Conservation (phyloP, 2,329 filamentous ascomycete genomes). For the Magnaporthales sp. region DNA sequence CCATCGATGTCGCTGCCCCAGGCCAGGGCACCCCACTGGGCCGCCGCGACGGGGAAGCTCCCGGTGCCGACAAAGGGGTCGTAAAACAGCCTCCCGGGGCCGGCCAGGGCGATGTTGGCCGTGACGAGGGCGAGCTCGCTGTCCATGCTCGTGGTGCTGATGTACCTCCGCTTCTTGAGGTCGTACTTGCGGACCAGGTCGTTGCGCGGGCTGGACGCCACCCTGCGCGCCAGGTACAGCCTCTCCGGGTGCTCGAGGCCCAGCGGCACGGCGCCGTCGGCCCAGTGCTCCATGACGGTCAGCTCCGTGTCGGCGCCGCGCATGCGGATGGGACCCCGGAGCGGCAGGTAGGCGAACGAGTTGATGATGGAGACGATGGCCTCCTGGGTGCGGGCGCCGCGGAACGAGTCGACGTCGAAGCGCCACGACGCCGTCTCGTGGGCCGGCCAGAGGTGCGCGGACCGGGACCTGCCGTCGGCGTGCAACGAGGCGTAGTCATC, state of each 20-base stretch:
- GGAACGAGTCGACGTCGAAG: constrained; percentile 77
- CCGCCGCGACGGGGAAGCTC: constrained; percentile 82
- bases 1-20: constrained; percentile 93
- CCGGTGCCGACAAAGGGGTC: constrained; percentile 96
- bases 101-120: constrained; percentile 80
- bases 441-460: constrained; percentile 54
- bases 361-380: constrained; percentile 72
- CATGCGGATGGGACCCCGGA: constrained; percentile 72
- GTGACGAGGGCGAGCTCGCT: constrained; percentile 85
- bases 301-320: constrained; percentile 66
- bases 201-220: constrained; percentile 60
- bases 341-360: constrained; percentile 68
- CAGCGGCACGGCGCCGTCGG: constrained; percentile 39
- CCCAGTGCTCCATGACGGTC: constrained; percentile 76
- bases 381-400: constrained; percentile 55
- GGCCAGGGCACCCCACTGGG: constrained; percentile 77
- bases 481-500: constrained; percentile 61
- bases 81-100: constrained; percentile 77
- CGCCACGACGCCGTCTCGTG: constrained; percentile 67
- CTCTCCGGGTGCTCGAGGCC: constrained; percentile 45
- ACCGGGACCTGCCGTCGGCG: constrained; percentile 47
- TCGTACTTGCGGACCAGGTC: constrained; percentile 67
- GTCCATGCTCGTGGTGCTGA: constrained; percentile 96
- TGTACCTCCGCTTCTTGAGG: constrained; percentile 88
- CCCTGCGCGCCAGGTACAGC: constrained; percentile 63